Percentiles rank a stretch among this genome's conserved stretches.
phyloP scores from a whole-genome alignment of 2,329 filamentous ascomycete genomes.

The Scedosporium minutisporum region DNA sequence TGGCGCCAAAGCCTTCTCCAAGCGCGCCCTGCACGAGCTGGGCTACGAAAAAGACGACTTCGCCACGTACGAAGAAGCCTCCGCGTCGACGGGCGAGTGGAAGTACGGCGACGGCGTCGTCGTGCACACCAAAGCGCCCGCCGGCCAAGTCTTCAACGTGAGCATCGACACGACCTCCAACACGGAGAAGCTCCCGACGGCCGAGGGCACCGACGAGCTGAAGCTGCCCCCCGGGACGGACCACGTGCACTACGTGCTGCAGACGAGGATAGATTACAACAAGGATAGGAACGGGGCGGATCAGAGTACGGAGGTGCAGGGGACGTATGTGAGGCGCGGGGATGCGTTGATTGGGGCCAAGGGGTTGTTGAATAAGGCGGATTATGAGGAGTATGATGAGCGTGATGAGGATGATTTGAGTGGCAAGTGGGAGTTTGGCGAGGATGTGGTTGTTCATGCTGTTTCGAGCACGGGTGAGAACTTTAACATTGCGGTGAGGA shows the following conservation, averaged over 20 bases:
- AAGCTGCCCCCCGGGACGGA: constrained; percentile 16
- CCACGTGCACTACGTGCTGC: constrained; percentile 30
- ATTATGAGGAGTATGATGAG: constrained; percentile 26
- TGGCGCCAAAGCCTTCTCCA: constrained; percentile 26
- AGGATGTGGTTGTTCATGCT: constrained; percentile 32
- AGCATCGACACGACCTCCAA: constrained; percentile 28
- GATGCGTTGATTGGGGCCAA: constrained; percentile 25
- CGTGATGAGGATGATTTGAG: constrained; percentile 15
- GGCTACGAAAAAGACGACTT: constrained; percentile 29
- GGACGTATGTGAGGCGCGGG: constrained; percentile 22
- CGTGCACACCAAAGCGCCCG: constrained; percentile 24
- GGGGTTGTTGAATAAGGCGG: constrained; percentile 22
- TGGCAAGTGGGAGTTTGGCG: constrained; percentile 32
- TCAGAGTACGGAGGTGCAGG: constrained; percentile 28
- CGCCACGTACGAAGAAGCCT: constrained; percentile 18
- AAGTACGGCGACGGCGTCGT: constrained; percentile 26
- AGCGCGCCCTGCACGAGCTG: constrained; percentile 19
- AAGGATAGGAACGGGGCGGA: constrained; percentile 22
- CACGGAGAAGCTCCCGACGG: constrained; percentile 17
- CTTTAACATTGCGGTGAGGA: constrained; percentile 25
- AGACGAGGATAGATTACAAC: constrained; percentile 31
- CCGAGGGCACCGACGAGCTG: constrained; percentile 12
- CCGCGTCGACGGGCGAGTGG: constrained; percentile 18
- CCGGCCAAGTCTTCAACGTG: constrained; percentile 27
- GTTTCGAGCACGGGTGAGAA: constrained; percentile 32